phyloP scores from a whole-genome alignment of 2,329 filamentous ascomycete species.

The Sordariomycetes sp. region DNA sequence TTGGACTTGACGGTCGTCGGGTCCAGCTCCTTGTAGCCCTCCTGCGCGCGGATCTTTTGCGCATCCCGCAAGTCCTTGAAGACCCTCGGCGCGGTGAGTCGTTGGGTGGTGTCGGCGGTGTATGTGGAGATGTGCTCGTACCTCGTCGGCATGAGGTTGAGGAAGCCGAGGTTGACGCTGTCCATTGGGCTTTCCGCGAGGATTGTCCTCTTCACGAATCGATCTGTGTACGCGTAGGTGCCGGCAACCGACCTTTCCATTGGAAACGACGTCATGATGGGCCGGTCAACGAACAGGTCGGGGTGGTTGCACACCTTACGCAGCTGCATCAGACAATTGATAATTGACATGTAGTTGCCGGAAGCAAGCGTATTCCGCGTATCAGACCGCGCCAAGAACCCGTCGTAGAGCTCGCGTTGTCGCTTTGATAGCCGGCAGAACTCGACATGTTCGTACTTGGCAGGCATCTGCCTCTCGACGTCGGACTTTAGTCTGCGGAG shows the following conservation, averaged over 20 bases:
- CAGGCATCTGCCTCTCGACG: slow-evolving; percentile 98
- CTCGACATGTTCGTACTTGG: slow-evolving; percentile 93
- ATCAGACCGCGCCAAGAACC: slow-evolving; percentile 81
- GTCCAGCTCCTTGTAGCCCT: slow-evolving; percentile 41
- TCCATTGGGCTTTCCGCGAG: slow-evolving; percentile 49
- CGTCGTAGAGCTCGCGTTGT: slow-evolving; percentile 90
- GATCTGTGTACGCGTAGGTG: slow-evolving; percentile 61
- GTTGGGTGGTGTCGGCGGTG: slow-evolving; percentile 40
- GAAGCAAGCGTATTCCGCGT: slow-evolving; percentile 80
- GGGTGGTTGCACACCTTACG: slow-evolving; percentile 98
- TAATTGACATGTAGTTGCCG: slow-evolving; percentile 94
- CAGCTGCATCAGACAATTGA: slow-evolving; percentile 95
- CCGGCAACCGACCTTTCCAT: slow-evolving; percentile 70
- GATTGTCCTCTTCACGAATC: slow-evolving; percentile 53
- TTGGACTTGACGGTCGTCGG: slow-evolving; percentile 56
- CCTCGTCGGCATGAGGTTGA: slow-evolving; percentile 64
- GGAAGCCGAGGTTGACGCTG: slow-evolving; percentile 57
- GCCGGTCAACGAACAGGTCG: slow-evolving; percentile 88
- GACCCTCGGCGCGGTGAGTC: slow-evolving; percentile 56
- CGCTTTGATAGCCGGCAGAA: slow-evolving; percentile 92
- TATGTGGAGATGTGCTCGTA: slow-evolving; percentile 51
- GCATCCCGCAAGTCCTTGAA: slow-evolving; percentile 60
- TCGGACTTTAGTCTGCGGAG: slow-evolving; percentile 86
- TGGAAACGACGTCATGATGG: slow-evolving; percentile 92
- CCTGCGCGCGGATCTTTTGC: slow-evolving; percentile 49